phyloP scores from a whole-genome alignment of 306 rosid species.

The Quercus engelmannii region DNA sequence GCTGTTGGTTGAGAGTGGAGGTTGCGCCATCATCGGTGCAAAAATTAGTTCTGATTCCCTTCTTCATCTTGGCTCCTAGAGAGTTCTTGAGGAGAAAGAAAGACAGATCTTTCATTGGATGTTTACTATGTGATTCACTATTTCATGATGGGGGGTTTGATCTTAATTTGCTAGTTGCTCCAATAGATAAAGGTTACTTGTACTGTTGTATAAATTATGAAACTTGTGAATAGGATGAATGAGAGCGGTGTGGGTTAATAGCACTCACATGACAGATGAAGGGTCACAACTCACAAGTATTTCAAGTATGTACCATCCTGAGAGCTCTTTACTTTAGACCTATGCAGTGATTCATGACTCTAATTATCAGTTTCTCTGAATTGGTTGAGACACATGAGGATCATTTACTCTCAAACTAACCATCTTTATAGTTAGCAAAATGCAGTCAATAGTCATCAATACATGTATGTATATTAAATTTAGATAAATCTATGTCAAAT shows the following conservation, averaged over 20 bases:
- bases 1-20: slow-evolving; percentile 65
- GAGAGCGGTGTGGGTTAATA: slow-evolving; percentile 61
- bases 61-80: slow-evolving; percentile 74
- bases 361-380: neutral
- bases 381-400: slow-evolving; percentile 10
- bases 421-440: neutral
- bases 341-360: neutral
- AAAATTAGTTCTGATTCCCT: slow-evolving; percentile 57
- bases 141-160: slow-evolving; percentile 17
- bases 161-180: slow-evolving; percentile 8
- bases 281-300: slow-evolving; percentile 26
- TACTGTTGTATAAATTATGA: slow-evolving; percentile 13
- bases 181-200: slow-evolving; percentile 9
- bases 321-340: neutral
- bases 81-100: slow-evolving; percentile 72
- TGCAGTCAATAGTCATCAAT: too few species aligned
- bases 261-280: slow-evolving; percentile 38
- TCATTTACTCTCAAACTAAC: slow-evolving; percentile 16
- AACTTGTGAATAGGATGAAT: slow-evolving; percentile 63
- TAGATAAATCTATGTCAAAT: too few species aligned
- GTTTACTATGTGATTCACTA: neutral
- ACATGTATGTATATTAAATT: too few species aligned
- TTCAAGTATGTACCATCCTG: neutral
- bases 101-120: slow-evolving; percentile 51
- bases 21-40: slow-evolving; percentile 65